phyloP scores from a whole-genome alignment of 805 yeast genomes.

The Metschnikowia amazonensis region DNA sequence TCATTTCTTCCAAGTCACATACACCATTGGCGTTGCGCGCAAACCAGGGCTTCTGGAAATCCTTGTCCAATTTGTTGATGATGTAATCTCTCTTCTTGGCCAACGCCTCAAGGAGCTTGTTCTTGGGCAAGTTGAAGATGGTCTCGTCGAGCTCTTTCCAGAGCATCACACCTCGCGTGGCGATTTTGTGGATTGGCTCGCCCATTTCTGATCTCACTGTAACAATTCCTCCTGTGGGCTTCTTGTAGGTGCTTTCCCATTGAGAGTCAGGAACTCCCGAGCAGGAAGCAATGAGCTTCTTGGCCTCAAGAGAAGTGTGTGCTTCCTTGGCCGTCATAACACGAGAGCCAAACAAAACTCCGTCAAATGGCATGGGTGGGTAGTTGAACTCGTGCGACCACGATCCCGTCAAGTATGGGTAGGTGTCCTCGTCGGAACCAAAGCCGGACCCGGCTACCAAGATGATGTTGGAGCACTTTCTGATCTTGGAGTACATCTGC shows the following conservation, averaged over 20 bases:
- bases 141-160: conserved; percentile 98
- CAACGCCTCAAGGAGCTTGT: conserved; percentile 76
- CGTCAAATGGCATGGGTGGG: conserved; percentile 99
- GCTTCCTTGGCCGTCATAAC: conserved; percentile 98
- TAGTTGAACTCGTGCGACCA: conserved; percentile 87
- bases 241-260: conserved; percentile 94
- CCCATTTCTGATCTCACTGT: conserved; percentile 99
- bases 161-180: conserved; percentile 94
- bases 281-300: conserved; percentile 84
- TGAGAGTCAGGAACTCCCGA: conserved; percentile 82
- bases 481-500: conserved; percentile 91
- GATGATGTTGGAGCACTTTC: conserved; percentile 85
- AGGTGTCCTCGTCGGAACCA: conserved; percentile 95
- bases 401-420: conserved; percentile 94
- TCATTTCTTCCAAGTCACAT: conserved; percentile 92
- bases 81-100: conserved; percentile 81
- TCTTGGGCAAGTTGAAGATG: conserved; percentile 85
- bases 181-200: conserved; percentile 97
- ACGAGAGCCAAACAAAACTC: conserved; percentile 92
- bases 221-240: conserved; percentile 94
- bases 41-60: conserved; percentile 98
- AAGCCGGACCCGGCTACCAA: conserved; percentile 98
- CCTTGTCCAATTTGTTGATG: conserved; percentile 81
- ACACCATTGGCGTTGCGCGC: conserved; percentile 74
- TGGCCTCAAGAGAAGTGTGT: conserved; percentile 88